Evolutionary conservation across 108 stramenopile genomes (phyloP), one percentile per base, ranked within the genome.

Genomic region (Pseudonitzschia delicatissima): DNA sequence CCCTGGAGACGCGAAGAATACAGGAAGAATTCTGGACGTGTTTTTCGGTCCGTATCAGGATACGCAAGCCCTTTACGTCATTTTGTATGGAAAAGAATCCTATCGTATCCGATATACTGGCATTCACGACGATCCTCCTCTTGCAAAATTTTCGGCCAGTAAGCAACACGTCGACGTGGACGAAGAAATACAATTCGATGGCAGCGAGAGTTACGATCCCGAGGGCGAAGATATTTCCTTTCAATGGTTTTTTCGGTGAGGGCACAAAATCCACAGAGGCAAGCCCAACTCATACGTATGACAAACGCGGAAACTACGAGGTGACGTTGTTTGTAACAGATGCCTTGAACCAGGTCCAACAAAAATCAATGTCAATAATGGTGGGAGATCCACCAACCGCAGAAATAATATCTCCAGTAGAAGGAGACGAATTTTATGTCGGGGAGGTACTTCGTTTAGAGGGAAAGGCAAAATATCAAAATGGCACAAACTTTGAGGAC

Each of bases 211-310:
- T 20, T 44, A 20, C 28, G 76, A 77, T 48, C 76, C 76, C 17
- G 71, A 77, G 39, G 70, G 69, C 18, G 66, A 77, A 36, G 27
- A 25, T 7, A 40, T 77, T 17, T 25, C 25, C 13, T 77, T 65
- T 27, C 11, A 27, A 31, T 77, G 76, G 76, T 69, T 64, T 26
- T n/a, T 72, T 77, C 50, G 66, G 60, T 34, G 76, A 67, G 28
- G 69, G 64, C 12, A 35, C 12, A 7, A 42, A 65, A 25, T 58
- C 62, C 13, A 70, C 33, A 15, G 27, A n/a, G 4, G 20, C 23
- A 12, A 40, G 21, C 23, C 52, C 53, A 1, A 32, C 52, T 9
- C 71, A 67, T 67, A 26, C 33, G 5, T 72, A 62, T 35, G 32
- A n/a, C 15, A 34, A 34, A 29, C 11, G 42, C 21, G 71, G 76